Conservation (phyloP, 2,329 filamentous ascomycete species). For the Arthrobotrys sinensis region DNA sequence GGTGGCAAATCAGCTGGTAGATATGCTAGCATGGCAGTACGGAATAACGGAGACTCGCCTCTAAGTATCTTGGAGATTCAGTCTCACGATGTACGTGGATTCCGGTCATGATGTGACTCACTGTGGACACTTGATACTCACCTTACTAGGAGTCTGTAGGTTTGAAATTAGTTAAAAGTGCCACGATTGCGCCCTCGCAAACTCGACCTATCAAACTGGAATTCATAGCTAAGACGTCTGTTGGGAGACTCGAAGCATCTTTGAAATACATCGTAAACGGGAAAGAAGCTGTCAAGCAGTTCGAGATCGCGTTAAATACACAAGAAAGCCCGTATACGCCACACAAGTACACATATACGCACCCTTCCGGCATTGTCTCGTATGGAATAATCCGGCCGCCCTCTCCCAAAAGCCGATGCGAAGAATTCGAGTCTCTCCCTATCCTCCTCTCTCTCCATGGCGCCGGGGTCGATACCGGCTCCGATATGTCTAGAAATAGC, state of each 20-base stretch:
- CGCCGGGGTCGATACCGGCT: constrained; percentile 73
- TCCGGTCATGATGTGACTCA: background rate
- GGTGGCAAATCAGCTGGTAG: constrained; percentile 69
- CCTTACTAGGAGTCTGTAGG: constrained; percentile 5
- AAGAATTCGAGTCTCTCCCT: constrained; percentile 66
- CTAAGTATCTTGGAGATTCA: constrained; percentile 66
- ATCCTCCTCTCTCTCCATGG: constrained; percentile 73
- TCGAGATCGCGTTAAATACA: constrained; percentile 22
- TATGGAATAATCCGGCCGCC: constrained; percentile 75
- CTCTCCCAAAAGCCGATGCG: constrained; percentile 64
- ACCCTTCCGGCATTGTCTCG: constrained; percentile 67
- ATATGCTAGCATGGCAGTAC: constrained; percentile 70
- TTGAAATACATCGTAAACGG: constrained; percentile 4
- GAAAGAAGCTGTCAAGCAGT: background rate
- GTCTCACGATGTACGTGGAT: constrained; percentile 65
- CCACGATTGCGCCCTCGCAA: constrained; percentile 34
- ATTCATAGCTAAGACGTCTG: background rate
- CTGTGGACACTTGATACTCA: background rate
- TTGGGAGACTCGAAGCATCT: constrained; percentile 9
- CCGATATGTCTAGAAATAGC: constrained; percentile 69
- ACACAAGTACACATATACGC: constrained; percentile 63
- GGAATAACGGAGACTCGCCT: constrained; percentile 68
- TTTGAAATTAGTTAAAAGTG: constrained; percentile 16
- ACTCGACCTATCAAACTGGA: constrained; percentile 30
- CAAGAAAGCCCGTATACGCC: constrained; percentile 52